Percentiles rank a stretch among this genome's conserved stretches.
Conservation (phyloP, 1,284 basidiomycete genomes). For the Tetrapyrgos nigripes region DNA sequence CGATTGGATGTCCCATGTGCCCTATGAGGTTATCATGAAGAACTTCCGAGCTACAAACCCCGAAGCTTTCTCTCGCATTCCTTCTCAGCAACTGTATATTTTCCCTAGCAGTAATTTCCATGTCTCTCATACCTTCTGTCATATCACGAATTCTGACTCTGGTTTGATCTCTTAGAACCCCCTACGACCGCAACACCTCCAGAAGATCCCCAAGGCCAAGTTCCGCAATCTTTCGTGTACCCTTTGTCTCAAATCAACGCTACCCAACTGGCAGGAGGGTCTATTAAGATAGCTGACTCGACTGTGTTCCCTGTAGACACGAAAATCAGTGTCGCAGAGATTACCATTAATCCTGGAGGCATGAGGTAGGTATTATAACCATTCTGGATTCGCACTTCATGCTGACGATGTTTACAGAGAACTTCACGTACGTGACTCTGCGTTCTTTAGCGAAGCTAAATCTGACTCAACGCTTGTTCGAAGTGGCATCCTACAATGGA, state of each 20-base stretch:
- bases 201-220: constrained; percentile 54
- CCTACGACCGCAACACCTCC: constrained; percentile 44
- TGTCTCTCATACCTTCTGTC: constrained; percentile 44
- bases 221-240: constrained; percentile 60
- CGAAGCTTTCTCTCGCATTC: constrained; percentile 63
- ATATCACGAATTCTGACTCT: constrained; percentile 8
- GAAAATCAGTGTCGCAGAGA: constrained; percentile 69
- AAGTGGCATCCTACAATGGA: constrained; percentile 80
- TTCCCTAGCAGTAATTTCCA: constrained; percentile 48
- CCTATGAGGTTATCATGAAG: constrained; percentile 63
- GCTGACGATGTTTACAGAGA: constrained; percentile 40
- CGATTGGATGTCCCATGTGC: constrained; percentile 71
- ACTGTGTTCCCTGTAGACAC: constrained; percentile 53
- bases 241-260: constrained; percentile 56
- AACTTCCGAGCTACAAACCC: constrained; percentile 64
- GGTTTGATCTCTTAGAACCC: constrained; percentile 36
- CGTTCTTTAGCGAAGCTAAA: background rate
- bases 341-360: constrained; percentile 71
- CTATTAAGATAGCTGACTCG: constrained; percentile 68
- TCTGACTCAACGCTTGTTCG: constrained; percentile 6
- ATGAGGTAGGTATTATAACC: constrained; percentile 51
- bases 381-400: constrained; percentile 4
- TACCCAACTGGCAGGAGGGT: constrained; percentile 61
- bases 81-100: constrained; percentile 66
- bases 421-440: constrained; percentile 40